phyloP scores from a whole-genome alignment of 805 yeast genomes.

The Candida nanaspora region DNA sequence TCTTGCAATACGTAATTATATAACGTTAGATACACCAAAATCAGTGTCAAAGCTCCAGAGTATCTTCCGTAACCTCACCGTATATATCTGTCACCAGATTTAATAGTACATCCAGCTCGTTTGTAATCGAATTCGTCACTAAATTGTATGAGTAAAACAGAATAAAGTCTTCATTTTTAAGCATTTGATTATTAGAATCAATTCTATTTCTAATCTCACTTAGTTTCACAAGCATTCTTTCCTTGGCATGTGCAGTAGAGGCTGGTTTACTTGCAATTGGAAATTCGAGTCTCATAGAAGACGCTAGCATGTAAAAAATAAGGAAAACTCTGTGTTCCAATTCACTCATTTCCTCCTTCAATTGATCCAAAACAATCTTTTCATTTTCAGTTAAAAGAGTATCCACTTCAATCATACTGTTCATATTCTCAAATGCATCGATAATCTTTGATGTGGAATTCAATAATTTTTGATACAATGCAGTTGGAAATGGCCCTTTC shows the following conservation, averaged over 20 bases:
- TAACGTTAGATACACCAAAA: too few relatives aligned
- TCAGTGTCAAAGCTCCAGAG: conserved; percentile 39
- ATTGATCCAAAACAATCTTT: conserved; percentile 44
- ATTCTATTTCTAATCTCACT: conserved; percentile 44
- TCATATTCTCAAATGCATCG: conserved; percentile 70
- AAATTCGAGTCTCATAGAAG: conserved; percentile 67
- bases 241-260: conserved; percentile 67
- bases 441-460: conserved; percentile 54
- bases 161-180: conserved; percentile 68
- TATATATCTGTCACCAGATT: conserved; percentile 47
- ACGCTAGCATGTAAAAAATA: conserved; percentile 71
- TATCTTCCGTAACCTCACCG: conserved; percentile 61
- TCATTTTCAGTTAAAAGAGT: conserved; percentile 47
- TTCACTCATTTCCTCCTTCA: conserved; percentile 55
- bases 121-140: conserved; percentile 60
- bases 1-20: too few relatives aligned
- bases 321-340: conserved; percentile 66
- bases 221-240: conserved; percentile 57
- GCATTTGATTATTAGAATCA: conserved; percentile 20
- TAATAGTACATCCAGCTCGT: conserved; percentile 55
- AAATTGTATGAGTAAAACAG: conserved; percentile 67
- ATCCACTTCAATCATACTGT: conserved; percentile 59
- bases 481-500: conserved; percentile 63
- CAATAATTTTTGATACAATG: conserved; percentile 43
- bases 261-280: conserved; percentile 77